Evolutionary conservation across 768 basidiomycete genomes (phyloP).

Genomic region (Suillus alpinus): DNA sequence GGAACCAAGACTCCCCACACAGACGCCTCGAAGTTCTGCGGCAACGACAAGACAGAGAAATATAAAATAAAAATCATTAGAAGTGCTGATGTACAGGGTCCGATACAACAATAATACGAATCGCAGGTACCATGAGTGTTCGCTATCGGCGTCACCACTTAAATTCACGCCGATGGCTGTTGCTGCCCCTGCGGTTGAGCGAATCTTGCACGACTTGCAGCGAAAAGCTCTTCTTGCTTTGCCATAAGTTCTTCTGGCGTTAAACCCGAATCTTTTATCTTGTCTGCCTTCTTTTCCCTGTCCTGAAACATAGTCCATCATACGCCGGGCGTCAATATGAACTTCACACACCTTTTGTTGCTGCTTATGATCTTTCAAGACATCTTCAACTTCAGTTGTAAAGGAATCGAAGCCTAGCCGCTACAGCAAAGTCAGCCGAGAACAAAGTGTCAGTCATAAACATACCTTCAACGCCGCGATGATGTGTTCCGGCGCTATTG

Average conservation of each 20-base stretch:
- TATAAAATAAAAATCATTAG: conserved; percentile 32
- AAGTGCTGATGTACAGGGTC: conserved; percentile 22
- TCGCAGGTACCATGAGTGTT: conserved; percentile 6
- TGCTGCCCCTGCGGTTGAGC: conserved; percentile 53
- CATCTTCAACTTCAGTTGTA: conserved; percentile 85
- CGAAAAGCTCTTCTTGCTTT: conserved; percentile 89
- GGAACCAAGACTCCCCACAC: conserved; percentile 72
- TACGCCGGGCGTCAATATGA: background rate
- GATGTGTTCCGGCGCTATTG: conserved; percentile 97
- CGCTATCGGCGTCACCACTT: background rate
- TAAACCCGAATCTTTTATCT: conserved; percentile 83
- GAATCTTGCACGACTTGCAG: conserved; percentile 82
- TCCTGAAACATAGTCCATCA: conserved; percentile 46
- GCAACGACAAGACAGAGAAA: conserved; percentile 35
- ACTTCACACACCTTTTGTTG: conserved; percentile 73
- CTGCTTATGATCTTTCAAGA: conserved; percentile 94
- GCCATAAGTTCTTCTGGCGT: conserved; percentile 87
- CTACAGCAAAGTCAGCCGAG: conserved; percentile 38
- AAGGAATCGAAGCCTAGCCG: conserved; percentile 92
- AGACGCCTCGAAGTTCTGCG: conserved; percentile 54
- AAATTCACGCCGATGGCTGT: conserved; percentile 8
- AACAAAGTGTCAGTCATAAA: conserved; percentile 1
- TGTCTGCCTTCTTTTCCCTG: conserved; percentile 89
- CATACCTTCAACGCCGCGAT: conserved; percentile 84
- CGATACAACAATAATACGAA: conserved; percentile 16